These are phyloP conservation scores for Acanthochlamys bracteata DNA, from an alignment of 106 monocot species.

Conservation along the genomic window DNA sequence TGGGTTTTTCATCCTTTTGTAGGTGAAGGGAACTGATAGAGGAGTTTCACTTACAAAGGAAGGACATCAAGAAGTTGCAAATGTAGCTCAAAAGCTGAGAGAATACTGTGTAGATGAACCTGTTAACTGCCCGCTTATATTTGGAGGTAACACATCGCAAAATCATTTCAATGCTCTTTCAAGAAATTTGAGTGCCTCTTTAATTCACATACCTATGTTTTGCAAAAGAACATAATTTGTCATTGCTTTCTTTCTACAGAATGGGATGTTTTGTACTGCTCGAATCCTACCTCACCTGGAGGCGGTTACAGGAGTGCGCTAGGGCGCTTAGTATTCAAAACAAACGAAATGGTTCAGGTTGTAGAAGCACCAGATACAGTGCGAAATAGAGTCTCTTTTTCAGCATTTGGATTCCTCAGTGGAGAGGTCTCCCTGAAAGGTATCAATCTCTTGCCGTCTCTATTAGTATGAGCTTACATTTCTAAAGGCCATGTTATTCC, in stretches of 20 bases:
- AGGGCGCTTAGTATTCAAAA: constrained; percentile 81
- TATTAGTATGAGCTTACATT: too few species aligned
- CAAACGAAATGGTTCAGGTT: constrained; percentile 90
- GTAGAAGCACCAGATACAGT: constrained; percentile 78
- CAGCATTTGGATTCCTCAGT: constrained; percentile 60
- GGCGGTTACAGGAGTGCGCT: constrained; percentile 75
- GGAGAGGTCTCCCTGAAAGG: constrained; percentile 88
- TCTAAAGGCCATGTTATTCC: too few species aligned
- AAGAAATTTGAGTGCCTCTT: too few species aligned
- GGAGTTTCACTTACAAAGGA: constrained; percentile 65
- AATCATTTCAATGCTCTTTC: too few species aligned
- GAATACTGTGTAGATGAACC: constrained; percentile 71
- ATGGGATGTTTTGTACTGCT: constrained; percentile 94
- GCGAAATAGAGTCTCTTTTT: constrained; percentile 70
- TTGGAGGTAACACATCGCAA: constrained; percentile 49
- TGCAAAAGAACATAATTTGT: too few species aligned
- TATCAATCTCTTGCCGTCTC: constrained; percentile 5
- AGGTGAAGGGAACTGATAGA: constrained; percentile 88
- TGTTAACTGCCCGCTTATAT: constrained; percentile 80
- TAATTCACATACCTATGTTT: too few species aligned
- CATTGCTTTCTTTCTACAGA: constrained; percentile 24
- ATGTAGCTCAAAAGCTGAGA: constrained; percentile 42
- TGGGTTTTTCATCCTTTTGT: not conserved
- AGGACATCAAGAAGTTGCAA: constrained; percentile 60
- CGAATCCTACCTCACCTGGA: constrained; percentile 91